These are phyloP conservation scores for Raphanus hybrid DNA, from an alignment of 441 rosid genomes.

Conservation along the genomic window DNA sequence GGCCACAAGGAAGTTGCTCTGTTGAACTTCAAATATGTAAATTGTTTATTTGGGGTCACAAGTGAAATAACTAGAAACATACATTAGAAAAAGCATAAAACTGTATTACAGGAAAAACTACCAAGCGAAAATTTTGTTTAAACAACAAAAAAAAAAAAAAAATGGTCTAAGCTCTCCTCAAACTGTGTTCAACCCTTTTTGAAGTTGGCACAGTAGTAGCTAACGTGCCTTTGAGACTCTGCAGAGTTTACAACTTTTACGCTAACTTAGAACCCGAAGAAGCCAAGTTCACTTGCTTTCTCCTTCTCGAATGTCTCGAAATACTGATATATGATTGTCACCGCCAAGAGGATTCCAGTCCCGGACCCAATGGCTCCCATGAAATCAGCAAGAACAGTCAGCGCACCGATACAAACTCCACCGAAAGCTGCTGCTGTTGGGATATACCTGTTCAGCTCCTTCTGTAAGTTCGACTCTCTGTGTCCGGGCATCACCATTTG, in stretches of 20 bases:
- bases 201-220: slow-evolving; percentile 54
- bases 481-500: slow-evolving; percentile 99
- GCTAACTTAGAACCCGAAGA: slow-evolving; percentile 64
- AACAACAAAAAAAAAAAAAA: slow-evolving; percentile 17
- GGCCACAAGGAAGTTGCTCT: background rate
- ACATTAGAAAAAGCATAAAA: slow-evolving; percentile 14
- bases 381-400: slow-evolving; percentile 82
- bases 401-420: slow-evolving; percentile 75
- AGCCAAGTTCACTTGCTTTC: slow-evolving; percentile 93
- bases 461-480: slow-evolving; percentile 84
- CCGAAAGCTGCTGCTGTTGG: slow-evolving; percentile 83
- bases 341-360: slow-evolving; percentile 70
- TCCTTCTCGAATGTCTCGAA: slow-evolving; percentile 98
- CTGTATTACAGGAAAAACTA: slow-evolving; percentile 10
- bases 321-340: slow-evolving; percentile 90
- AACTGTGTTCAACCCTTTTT: slow-evolving; percentile 17
- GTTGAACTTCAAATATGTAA: slow-evolving; percentile 17
- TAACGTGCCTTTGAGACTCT: slow-evolving; percentile 58
- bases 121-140: slow-evolving; percentile 18
- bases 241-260: slow-evolving; percentile 24
- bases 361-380: slow-evolving; percentile 86
- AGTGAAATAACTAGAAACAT: slow-evolving; percentile 37
- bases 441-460: slow-evolving; percentile 86
- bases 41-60: slow-evolving; percentile 36
- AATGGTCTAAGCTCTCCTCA: slow-evolving; percentile 24